Base-by-base conservation (phyloP, 495 filamentous ascomycete species). In the Friedmanniomyces simplex region DNA sequence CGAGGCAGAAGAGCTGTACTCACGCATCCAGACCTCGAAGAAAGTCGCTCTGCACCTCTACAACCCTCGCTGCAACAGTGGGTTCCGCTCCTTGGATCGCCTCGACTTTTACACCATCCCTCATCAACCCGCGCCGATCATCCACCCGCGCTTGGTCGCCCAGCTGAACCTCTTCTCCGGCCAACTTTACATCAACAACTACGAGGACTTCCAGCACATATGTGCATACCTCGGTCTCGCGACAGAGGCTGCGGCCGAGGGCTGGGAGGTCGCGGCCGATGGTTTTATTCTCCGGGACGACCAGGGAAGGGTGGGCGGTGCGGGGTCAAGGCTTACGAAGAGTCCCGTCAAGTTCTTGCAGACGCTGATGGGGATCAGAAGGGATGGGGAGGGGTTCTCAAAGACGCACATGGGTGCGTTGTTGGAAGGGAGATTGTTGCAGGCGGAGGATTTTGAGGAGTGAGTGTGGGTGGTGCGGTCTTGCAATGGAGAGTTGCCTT, bases 101-200 rank as follows among this genome's bases (percentile, higher is more conserved):
- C n/a, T n/a, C n/a, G n/a, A n/a, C 58, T 52, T 56, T 22, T 32
- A 26, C 46, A 57, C 24, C 14, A 18, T 49, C 12, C 37, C 52
- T 32, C 14, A 13, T 5, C 28, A 30, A 21, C 22, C 14, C 14
- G 43, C 39, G n/a, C 41, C n/a, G n/a, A 32, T 5, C 16, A 26
- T 56, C 5, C 25, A n/a, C 20, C 32, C 36, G 16, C 14, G 26
- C 3, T 42, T 60, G 4, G 16, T 54, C 18, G 46, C 25, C 16
- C 37, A 50, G 25, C 72, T 88, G 13, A 83, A 84, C 58, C 71
- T 88, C 7, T 88, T 88, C 62, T 73, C 85, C 0, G 84, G 85
- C 10, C 79, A 84, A 55, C 72, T 88, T 0, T 88, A 85, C 66
- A 67, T 88, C 8, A 52, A 52, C 13, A 73, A 71, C 1, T 80